A percentile compares a stretch with the other conserved stretches of the same genome.
These are phyloP conservation scores for Fistulifera solaris DNA, from an alignment of 108 stramenopile genomes.

Conservation along the genomic window DNA sequence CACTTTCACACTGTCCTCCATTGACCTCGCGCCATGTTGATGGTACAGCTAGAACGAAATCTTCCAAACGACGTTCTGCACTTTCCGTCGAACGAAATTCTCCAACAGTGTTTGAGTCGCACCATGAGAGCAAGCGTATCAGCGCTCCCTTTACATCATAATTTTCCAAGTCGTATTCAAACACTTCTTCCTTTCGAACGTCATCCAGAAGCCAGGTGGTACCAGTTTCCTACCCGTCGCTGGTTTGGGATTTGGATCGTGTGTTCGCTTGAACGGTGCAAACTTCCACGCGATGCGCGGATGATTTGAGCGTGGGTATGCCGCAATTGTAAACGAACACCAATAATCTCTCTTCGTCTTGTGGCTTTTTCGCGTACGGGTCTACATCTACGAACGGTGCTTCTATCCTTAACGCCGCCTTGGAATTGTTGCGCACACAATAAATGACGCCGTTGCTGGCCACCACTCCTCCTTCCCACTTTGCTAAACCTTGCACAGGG, in stretches of 20 bases:
- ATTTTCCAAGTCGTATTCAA: conserved; percentile 29
- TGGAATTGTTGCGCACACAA: conserved; percentile 62
- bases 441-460: conserved; percentile 61
- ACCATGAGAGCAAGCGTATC: conserved; percentile 29
- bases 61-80: conserved; percentile 33
- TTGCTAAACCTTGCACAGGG: conserved; percentile 35
- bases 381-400: conserved; percentile 12
- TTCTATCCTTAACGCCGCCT: conserved; percentile 69
- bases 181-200: conserved; percentile 37
- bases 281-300: conserved; percentile 78
- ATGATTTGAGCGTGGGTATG: conserved; percentile 67
- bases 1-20: conserved; percentile 50
- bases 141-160: conserved; percentile 48
- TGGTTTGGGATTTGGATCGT: conserved; percentile 65
- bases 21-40: conserved; percentile 53
- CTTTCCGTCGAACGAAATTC: conserved; percentile 14
- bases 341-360: background rate
- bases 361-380: background rate
- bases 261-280: conserved; percentile 48
- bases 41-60: conserved; percentile 53
- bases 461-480: conserved; percentile 75
- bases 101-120: conserved; percentile 52
- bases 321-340: conserved; percentile 53
- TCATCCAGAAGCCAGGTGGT: conserved; percentile 51
- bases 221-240: conserved; percentile 40